Base-by-base conservation (phyloP, 2,329 filamentous ascomycete species). In the Aureobasidium lini region DNA sequence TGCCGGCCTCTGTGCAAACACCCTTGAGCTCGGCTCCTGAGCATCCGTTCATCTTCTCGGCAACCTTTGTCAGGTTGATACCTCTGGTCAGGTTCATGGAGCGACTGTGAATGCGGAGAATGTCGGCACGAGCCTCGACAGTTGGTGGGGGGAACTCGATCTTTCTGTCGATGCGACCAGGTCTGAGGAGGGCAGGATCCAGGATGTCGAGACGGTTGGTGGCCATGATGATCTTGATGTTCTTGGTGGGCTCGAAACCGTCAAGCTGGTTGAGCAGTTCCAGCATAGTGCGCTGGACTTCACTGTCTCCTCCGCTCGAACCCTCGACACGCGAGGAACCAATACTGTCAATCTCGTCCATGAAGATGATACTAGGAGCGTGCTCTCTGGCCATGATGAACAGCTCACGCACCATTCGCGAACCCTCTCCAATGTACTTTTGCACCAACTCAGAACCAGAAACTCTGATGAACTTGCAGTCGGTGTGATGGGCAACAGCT, bases 191-290 rank as follows among this genome's bases (percentile, higher is more conserved):
- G 1, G 94, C 94, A 2, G 94, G 94, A 73, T 99, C 94, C 48
- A 99, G 84, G 64, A 99, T 97, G 69, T 99, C 94, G 64, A 99
- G 84, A 72, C 94, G 89, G 77, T 99, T 99, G 50, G 94, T 99
- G 58, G 94, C 94, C 93, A 99, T 99, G 78, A 99, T 95, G 74
- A 99, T 90, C 77, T 99, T 99, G 85, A 99, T 99, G 77, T 97
- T 97, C 81, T 99, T 99, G 48, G 93, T 97, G 6, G 94, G 94
- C 77, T 97, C 94, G 76, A 99, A 99, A 53, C 94, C 94, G 72
- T 99, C 94, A 62, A 99, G 84, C 80, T 99, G 94, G 79, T 99
- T 99, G 65, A 99, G 85, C 62, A 99, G 81, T 75, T 99, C 94
- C 77, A 99, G 78, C 94, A 99, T 99, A 49, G 94, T 99, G 69